Base-by-base conservation (phyloP, 169 alveolate species). In the Ichthyophthirius multifiliis region DNA sequence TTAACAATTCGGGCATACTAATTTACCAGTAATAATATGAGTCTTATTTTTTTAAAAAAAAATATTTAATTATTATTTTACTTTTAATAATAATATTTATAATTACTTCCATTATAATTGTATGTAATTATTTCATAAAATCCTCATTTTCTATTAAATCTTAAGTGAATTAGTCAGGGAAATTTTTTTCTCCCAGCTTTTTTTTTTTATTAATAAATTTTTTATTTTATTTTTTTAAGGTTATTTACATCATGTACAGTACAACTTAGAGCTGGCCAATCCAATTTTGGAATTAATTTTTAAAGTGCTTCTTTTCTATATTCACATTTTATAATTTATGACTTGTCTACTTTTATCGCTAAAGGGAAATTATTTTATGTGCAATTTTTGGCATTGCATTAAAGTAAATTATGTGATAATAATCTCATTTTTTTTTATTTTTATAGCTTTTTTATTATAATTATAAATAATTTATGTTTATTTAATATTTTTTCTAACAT, bases 51-150 rank as follows among this genome's bases (percentile, higher is more conserved):
- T 9, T 37, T 47, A 5, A 6, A n/a, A 34, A 65, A 12, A 65
- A 9, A 65, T 31, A 34, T 31, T 30, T 35, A 13, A 4, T 65
- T 63, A 63, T 3, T 65, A n/a, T 34, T n/a, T 13, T 7, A 10
- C 31, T 10, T 15, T 12, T 20, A 64, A 32, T 30, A 3, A 45
- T 9, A 64, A 30, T 32, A 39, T 46, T 67, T 16, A 30, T 67
- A 43, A 23, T 78, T 79, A 81, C 86, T 74, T 81, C 86, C 76
- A 73, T 71, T 46, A 81, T 41, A 23, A 81, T 55, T 73, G 82
- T 65, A 48, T 81, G 86, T 35, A 81, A 39, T 4, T 71, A 35
- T 55, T 71, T 43, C 65, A 81, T 64, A 46, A 81, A 81, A 18
- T 43, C 63, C 27, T 13, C 27, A 34, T 81, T 71, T 37, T 67